Conservation (phyloP, 2,329 filamentous ascomycete species). For the Didymella pinodella region DNA sequence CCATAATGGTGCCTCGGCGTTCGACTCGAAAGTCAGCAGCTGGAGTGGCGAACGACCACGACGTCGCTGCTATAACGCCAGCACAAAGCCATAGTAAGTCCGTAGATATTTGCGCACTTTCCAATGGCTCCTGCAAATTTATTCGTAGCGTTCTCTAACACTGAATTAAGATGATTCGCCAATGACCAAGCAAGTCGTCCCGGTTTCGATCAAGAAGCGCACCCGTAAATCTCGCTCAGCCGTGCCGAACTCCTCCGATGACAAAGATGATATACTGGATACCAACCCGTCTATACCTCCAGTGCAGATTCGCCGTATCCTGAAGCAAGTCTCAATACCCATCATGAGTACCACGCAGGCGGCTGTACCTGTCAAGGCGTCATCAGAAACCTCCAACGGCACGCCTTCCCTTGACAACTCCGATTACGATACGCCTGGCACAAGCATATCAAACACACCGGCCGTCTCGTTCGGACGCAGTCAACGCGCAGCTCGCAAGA, state of each 20-base stretch:
- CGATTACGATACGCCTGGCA: slow-evolving; percentile 68
- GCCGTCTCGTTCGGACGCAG: slow-evolving; percentile 49
- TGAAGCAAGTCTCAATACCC: slow-evolving; percentile 48
- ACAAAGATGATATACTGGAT: slow-evolving; percentile 34
- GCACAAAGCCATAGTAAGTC: slow-evolving; percentile 7
- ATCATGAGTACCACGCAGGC: slow-evolving; percentile 27
- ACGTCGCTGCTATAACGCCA: slow-evolving; percentile 10
- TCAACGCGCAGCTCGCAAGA: slow-evolving; percentile 36
- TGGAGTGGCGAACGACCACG: slow-evolving; percentile 20
- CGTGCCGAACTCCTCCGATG: slow-evolving; percentile 46
- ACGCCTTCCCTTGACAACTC: slow-evolving; percentile 51
- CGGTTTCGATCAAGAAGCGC: slow-evolving; percentile 22
- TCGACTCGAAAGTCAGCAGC: slow-evolving; percentile 36
- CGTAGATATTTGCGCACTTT: neutral
- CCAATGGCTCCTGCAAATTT: neutral
- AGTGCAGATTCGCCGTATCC: slow-evolving; percentile 30
- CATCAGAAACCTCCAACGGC: slow-evolving; percentile 37
- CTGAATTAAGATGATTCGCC: slow-evolving; percentile 10
- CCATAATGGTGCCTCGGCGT: slow-evolving; percentile 36
- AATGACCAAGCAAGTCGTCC: slow-evolving; percentile 5
- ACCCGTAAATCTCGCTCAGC: slow-evolving; percentile 36
- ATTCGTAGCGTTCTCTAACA: neutral
- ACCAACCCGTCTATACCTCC: slow-evolving; percentile 13
- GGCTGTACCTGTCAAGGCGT: slow-evolving; percentile 17
- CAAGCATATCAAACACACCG: slow-evolving; percentile 66